phyloP scores from a whole-genome alignment of 2,329 filamentous ascomycete genomes.

The Magnaporthales sp. region DNA sequence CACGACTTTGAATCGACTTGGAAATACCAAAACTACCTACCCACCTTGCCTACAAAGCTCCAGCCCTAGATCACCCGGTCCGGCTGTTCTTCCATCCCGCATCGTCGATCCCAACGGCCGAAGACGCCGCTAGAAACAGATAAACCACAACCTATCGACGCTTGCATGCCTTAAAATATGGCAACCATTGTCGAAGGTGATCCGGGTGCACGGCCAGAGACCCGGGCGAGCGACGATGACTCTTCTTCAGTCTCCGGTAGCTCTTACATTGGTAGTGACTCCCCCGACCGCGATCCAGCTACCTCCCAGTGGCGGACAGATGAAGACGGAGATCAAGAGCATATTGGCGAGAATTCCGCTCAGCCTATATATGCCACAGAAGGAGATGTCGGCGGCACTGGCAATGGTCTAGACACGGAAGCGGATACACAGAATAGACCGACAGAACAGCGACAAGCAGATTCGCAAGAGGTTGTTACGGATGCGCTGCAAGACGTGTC shows the following conservation, averaged over 20 bases:
- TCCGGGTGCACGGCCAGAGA: background rate
- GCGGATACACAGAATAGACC: background rate
- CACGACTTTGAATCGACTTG: background rate
- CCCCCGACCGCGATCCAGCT: slow-evolving; percentile 10
- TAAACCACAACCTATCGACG: background rate
- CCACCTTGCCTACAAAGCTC: background rate
- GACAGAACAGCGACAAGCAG: background rate
- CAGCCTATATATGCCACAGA: background rate
- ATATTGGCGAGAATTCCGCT: background rate
- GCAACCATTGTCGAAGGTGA: slow-evolving; percentile 1
- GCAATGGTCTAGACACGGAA: background rate
- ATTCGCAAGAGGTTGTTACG: background rate
- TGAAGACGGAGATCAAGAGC: slow-evolving; percentile 30
- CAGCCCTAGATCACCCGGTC: background rate
- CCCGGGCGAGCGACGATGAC: slow-evolving; percentile 7
- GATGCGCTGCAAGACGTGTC: background rate
- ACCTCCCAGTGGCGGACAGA: slow-evolving; percentile 29
- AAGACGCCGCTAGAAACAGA: background rate
- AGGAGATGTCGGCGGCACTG: background rate
- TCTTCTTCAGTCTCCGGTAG: slow-evolving; percentile 19
- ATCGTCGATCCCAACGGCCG: background rate
- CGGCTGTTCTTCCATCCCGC: background rate
- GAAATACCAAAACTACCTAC: background rate
- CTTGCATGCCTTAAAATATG: background rate
- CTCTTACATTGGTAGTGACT: slow-evolving; percentile 30